These are phyloP conservation scores for Globisporangium mamillatum DNA, from an alignment of 352 stramenopile genomes.

Conservation along the genomic window DNA sequence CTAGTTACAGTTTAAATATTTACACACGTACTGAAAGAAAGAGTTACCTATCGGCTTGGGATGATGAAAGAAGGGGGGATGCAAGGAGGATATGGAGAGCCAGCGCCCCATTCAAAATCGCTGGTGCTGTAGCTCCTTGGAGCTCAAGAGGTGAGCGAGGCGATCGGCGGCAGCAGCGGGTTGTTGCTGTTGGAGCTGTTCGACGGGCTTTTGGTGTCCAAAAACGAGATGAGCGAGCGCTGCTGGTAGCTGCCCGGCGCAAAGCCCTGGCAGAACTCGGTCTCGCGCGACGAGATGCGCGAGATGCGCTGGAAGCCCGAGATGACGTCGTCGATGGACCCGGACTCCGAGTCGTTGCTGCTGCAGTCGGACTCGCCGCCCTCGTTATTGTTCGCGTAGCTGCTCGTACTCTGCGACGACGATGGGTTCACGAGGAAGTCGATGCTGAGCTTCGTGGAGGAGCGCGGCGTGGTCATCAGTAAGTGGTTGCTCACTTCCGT, in stretches of 20 bases:
- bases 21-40: conserved; percentile 6
- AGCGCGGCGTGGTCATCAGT: conserved; percentile 23
- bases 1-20: conserved; percentile 14
- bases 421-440: conserved; percentile 53
- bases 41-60: neutral
- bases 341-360: conserved; percentile 12
- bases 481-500: conserved; percentile 17
- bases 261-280: conserved; percentile 6
- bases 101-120: neutral
- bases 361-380: conserved; percentile 13
- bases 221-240: conserved; percentile 15
- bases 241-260: neutral
- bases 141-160: conserved; percentile 14
- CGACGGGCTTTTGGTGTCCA: conserved; percentile 7
- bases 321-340: conserved; percentile 19
- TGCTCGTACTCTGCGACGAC: conserved; percentile 7
- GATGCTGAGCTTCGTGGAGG: conserved; percentile 47
- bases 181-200: neutral
- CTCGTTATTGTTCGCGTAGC: neutral
- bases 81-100: neutral
- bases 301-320: conserved; percentile 17
- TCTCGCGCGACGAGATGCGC: conserved; percentile 16
- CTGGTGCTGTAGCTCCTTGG: neutral
- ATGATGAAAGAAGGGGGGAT: neutral
- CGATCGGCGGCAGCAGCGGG: conserved; percentile 11